Percentiles rank a stretch among this genome's conserved stretches.
These are phyloP conservation scores for Eustoma russellianum DNA, from an alignment of 257 asterid genomes.

Conservation along the genomic window DNA sequence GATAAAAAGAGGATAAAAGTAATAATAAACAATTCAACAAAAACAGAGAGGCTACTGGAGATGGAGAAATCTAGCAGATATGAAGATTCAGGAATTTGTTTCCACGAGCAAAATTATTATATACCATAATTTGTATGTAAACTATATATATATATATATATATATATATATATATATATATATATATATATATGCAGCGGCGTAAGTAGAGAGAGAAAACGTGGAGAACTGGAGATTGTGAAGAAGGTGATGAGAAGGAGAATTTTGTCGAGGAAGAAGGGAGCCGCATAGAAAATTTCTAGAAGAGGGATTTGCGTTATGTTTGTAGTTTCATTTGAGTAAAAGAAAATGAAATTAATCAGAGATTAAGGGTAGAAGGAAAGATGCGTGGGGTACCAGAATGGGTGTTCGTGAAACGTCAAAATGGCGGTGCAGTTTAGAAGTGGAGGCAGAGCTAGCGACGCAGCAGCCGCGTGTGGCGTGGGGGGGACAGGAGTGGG, in stretches of 20 bases:
- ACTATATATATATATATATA: too few species aligned
- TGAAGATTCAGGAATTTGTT: conserved; percentile 2
- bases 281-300: conserved; percentile 10
- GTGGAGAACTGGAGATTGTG: not conserved
- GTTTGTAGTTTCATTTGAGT: too few species aligned
- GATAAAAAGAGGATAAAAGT: not conserved
- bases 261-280: conserved; percentile 4
- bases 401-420: too few species aligned
- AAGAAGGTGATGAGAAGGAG: not conserved
- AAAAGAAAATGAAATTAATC: not conserved
- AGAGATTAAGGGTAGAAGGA: conserved; percentile 4
- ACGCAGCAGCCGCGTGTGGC: not conserved
- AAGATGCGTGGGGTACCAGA: not conserved
- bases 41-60: too few species aligned
- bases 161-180: not conserved
- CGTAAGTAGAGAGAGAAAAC: not conserved
- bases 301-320: not conserved
- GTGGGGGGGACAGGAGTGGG: not conserved
- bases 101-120: not conserved
- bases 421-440: not conserved
- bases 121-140: not conserved
- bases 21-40: too few species aligned
- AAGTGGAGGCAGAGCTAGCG: not conserved
- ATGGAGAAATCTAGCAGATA: not conserved
- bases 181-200: not conserved